Base-by-base conservation (phyloP, 176 grass and related monocot genomes). In the Carex pumila region DNA sequence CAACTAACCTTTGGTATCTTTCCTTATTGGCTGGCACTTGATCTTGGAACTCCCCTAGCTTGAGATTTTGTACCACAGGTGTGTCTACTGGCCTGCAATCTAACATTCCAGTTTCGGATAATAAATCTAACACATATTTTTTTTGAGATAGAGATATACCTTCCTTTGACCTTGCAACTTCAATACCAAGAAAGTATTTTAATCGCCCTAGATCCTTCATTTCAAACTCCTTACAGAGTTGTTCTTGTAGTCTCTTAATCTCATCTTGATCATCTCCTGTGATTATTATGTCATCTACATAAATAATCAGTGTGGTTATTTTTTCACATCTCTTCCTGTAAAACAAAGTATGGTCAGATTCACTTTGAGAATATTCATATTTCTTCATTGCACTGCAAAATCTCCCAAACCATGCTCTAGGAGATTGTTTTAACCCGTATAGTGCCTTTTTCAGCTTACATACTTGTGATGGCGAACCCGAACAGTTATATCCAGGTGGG, bases 161-260 rank as follows among this genome's bases (percentile, higher is more conserved):
- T 32, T 65, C 62, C 62, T 65, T 65, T 65, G 62, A 65, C 25
- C 62, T 65, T 65, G 62, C 62, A 65, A 65, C 62, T 65, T 65
- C 62, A 12, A 65, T 65, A 1, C 62, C 25, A 12, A 65, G 62
- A 65, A 65, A 65, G 12, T 65, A 32, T 65, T 65, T 65, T 65
- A 65, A 65, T 21, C 2, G 5, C 2, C 62, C 62, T 12, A 65
- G 62, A 31, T 65, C 25, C 25, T 65, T 65, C 62, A 65, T 65
- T 32, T 65, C 62, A 31, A 65, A 65, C 25, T 65, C 62, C 62
- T 65, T 65, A 12, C 62, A 65, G 0, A 65, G 62, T 3, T 4
- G 7, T 65, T 32, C 62, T 32, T 65, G 62, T 32, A 65, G 1
- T 12, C 25, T 65, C 62, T 65, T 65, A 13, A 65, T 65, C 62